Base-by-base conservation (phyloP, 106 monocot genomes). In the Acorus calamus region DNA sequence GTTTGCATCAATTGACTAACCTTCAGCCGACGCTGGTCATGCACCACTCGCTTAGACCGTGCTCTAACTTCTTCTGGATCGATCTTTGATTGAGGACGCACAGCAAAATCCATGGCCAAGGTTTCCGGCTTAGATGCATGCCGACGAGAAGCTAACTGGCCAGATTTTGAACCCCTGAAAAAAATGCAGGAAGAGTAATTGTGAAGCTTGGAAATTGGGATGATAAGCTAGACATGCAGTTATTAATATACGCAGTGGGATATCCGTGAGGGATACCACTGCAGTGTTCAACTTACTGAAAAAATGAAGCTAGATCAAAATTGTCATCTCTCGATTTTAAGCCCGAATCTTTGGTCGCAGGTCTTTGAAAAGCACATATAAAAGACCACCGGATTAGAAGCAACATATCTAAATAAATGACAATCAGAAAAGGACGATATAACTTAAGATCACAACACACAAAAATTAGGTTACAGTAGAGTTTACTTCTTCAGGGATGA, bases 81-180 rank as follows among this genome's bases (percentile, higher is more conserved):
- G 47, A 98, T 52, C 62, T 92, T 92, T 44, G 98, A 98, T 63
- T 88, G 91, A 43, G 98, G 98, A 0, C 98, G 83, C 7, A 98
- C 79, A 58, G 88, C 43, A 78, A 88, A 98, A 75, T 98, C 98
- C 58, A 98, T 65, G 3, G 98, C 76, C 52, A 80, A 68, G 48
- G 98, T 83, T 86, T 98, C 98, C 65, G 98, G 98, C 59, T 85
- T 80, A 13, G 83, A 83, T 59, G 88, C 83, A 77, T 98, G 91
- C 56, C 85, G 84, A 62, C 86, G 85, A 49, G 91, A 76, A 71
- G 83, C 85, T n/a, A n/a, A n/a, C n/a, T n/a, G n/a, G n/a, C n/a
- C n/a, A n/a, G n/a, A n/a, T n/a, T n/a, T n/a, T n/a, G 73, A 74
- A 7, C 80, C 81, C 71, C 92, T 93, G 55, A 53, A 67, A 11